These are phyloP conservation scores for Tricholoma bakamatsutake DNA, from an alignment of 768 basidiomycete genomes.

Conservation along the genomic window DNA sequence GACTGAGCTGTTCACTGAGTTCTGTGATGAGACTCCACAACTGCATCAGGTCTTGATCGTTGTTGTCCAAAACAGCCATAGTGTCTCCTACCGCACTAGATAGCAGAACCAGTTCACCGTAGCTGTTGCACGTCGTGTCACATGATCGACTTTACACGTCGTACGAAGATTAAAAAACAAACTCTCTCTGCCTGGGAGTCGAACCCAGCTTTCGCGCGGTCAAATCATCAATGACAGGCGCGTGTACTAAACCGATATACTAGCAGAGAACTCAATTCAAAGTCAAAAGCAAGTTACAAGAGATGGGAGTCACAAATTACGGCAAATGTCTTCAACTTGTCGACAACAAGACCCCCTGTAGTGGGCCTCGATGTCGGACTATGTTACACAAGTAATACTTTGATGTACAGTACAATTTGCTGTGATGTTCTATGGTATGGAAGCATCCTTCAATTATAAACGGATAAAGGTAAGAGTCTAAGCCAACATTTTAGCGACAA, in stretches of 20 bases:
- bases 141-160: neutral
- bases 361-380: neutral
- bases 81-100: too few relatives aligned
- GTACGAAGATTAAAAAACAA: too few relatives aligned
- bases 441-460: constrained; percentile 39
- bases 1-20: constrained; percentile 76
- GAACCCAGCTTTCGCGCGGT: constrained; percentile 11
- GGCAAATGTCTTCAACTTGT: too few relatives aligned
- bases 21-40: constrained; percentile 69
- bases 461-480: constrained; percentile 68
- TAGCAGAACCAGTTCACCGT: neutral
- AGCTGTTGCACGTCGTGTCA: neutral
- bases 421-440: neutral
- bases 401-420: neutral
- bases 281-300: too few relatives aligned
- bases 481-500: neutral
- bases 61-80: constrained; percentile 54
- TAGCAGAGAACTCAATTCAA: too few relatives aligned
- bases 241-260: constrained; percentile 13
- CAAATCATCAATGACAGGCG: constrained; percentile 1
- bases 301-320: too few relatives aligned
- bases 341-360: too few relatives aligned
- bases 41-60: constrained; percentile 55
- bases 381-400: neutral
- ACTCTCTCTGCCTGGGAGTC: constrained; percentile 12